Percentiles rank a stretch among this genome's conserved stretches.
phyloP scores from a whole-genome alignment of 352 stramenopile species.

The Phytophthora kernoviae region DNA sequence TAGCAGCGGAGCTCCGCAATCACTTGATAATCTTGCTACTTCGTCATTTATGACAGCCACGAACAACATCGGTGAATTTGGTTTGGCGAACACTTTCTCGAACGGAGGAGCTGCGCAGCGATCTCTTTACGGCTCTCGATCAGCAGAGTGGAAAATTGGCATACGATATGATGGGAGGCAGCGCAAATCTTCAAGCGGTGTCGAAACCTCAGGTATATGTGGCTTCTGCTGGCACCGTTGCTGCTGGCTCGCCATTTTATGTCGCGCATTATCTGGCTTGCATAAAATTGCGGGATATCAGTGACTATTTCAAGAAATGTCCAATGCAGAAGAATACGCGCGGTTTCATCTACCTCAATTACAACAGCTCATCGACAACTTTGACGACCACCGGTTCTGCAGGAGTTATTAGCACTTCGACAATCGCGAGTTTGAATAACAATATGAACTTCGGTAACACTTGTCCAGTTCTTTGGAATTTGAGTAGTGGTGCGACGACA shows the following conservation, averaged over 20 bases:
- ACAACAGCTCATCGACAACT: no score
- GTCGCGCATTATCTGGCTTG: slow-evolving; percentile 11
- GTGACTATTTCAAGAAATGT: slow-evolving; percentile 22
- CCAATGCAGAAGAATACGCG: neutral
- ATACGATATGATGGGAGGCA: neutral
- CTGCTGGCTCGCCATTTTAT: no score
- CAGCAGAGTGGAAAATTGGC: slow-evolving; percentile 1
- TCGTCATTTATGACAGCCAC: neutral
- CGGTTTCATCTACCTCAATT: no score
- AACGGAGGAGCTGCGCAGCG: neutral
- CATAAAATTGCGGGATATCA: slow-evolving; percentile 10
- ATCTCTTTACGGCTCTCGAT: slow-evolving; percentile 3
- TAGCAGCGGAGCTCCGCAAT: neutral
- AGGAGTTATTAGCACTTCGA: no score
- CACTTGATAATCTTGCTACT: slow-evolving; percentile 1
- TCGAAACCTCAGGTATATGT: slow-evolving; percentile 9
- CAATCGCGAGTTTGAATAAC: no score
- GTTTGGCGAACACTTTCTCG: neutral
- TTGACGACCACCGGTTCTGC: no score
- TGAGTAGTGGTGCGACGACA: no score
- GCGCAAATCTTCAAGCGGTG: neutral
- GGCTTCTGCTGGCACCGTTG: neutral
- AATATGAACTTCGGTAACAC: no score
- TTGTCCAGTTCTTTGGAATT: no score
- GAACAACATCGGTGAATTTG: slow-evolving; percentile 1